Base-by-base conservation (phyloP, 176 grass and related monocot species). In the Aegilops speltoides region DNA sequence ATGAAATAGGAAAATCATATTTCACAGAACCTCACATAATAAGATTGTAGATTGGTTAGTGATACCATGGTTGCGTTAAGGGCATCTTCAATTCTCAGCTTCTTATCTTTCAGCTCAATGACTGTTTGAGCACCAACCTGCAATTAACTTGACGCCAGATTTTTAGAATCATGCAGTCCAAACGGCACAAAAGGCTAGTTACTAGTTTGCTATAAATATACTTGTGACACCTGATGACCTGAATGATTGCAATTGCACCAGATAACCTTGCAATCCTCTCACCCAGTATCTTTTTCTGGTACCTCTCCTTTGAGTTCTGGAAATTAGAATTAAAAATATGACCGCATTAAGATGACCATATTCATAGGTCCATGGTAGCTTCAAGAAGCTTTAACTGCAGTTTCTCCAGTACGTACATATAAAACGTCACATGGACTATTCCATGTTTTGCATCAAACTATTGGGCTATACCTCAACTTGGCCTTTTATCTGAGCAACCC, bases 101-200 rank as follows among this genome's bases (percentile, higher is more conserved):
- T 95, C 88, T 95, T 98, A 88, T 98, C 95, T 98, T 98, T 98
- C 73, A 95, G 73, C 81, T 98, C 93, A 38, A 98, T 92, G 41
- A 98, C 64, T 74, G 96, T 98, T 76, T 95, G 96, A 84, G 96
- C 93, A 87, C 96, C 93, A 29, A 95, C 90, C 96, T 98, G 90
- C 64, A 73, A 86, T 83, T 83, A 82, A 90, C 34, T 82, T 88
- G 6, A 64, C 19, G 64, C 9, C 33, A 56, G 70, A 79, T 33
- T 88, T 67, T 70, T 56, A 77, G 65, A 86, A 82, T 76, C 20
- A 60, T 25, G 25, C 45, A 77, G 20, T 71, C 45, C 52, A 83
- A 90, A 90, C 24, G 2, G 48, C 28, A 82, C 76, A 74, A 85
- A 81, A 57, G 65, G n/a, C 37, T 66, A 65, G 29, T 20, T 29